Conservation (phyloP, 2,329 filamentous ascomycete genomes). For the Fusarium praegraminearum region DNA sequence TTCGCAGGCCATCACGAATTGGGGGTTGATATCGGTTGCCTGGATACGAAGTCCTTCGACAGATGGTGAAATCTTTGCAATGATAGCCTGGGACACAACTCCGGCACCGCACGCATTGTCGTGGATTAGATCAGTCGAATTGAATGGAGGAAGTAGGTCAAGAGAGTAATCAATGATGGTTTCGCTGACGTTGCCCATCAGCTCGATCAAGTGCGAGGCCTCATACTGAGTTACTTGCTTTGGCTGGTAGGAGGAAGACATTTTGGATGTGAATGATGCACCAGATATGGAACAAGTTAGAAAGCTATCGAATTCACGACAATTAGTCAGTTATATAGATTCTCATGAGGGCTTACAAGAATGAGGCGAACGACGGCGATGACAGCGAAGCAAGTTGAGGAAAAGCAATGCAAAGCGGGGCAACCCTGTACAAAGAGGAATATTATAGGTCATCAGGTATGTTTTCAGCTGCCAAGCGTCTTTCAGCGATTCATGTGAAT, state of each 20-base stretch:
- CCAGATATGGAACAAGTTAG: too few species aligned
- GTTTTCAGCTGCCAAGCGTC: neutral
- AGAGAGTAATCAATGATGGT: neutral
- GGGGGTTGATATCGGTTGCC: neutral
- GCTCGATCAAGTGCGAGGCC: neutral
- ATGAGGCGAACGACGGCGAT: neutral
- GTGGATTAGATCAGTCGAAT: neutral
- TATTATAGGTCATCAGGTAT: neutral
- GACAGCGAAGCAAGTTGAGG: neutral
- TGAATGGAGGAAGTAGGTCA: neutral
- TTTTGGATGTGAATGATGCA: neutral
- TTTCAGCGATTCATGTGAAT: neutral
- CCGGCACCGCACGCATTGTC: neutral
- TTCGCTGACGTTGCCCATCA: neutral
- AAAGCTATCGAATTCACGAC: too few species aligned
- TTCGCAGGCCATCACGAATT: neutral
- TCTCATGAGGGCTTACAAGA: neutral
- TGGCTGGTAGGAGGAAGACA: neutral
- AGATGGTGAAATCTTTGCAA: neutral
- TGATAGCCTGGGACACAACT: neutral
- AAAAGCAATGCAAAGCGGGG: neutral
- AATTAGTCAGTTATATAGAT: neutral
- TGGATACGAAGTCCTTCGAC: neutral
- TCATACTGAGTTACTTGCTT: neutral
- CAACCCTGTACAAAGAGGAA: neutral